Percentiles rank a stretch among this genome's conserved stretches.
Conservation (phyloP, 148 eudicot species). For the Camellia sinensis region DNA sequence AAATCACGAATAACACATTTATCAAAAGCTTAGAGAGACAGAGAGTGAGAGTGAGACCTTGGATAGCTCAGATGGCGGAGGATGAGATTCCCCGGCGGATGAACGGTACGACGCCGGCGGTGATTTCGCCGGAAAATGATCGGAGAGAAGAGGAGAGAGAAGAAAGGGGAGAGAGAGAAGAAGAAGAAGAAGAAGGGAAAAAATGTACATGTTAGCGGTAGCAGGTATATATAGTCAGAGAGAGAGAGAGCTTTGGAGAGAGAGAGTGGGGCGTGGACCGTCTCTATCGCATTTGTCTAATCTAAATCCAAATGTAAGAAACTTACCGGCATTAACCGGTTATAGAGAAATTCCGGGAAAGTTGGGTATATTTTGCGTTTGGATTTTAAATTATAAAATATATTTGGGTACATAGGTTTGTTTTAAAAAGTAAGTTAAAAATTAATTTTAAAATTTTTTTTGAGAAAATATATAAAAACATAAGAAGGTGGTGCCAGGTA, state of each 20-base stretch:
- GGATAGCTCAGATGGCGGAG: slow-evolving; percentile 6
- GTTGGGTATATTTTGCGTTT: too few species aligned
- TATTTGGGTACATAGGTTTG: too few species aligned
- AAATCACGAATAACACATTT: not conserved
- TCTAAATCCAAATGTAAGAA: slow-evolving; percentile 2
- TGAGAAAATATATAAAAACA: too few species aligned
- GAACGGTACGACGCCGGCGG: not conserved
- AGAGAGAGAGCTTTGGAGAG: not conserved
- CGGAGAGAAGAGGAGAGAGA: slow-evolving; percentile 10
- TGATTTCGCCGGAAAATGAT: slow-evolving; percentile 11
- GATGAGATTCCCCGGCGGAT: not conserved
- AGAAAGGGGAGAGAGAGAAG: not conserved
- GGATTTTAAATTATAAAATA: too few species aligned
- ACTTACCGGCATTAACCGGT: slow-evolving; percentile 19
- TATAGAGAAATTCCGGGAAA: not conserved
- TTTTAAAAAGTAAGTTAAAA: too few species aligned
- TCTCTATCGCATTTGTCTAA: not conserved
- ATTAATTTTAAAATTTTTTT: too few species aligned
- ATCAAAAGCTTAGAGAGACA: not conserved
- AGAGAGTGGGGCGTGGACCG: slow-evolving; percentile 17
- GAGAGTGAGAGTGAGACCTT: not conserved
- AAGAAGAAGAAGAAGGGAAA: slow-evolving; percentile 32
- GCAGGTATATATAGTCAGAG: slow-evolving; percentile 35
- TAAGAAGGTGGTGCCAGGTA: too few species aligned
- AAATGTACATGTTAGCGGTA: slow-evolving; percentile 31